Conservation (phyloP, 805 yeast genomes). For the Babjeviella inositovora region DNA sequence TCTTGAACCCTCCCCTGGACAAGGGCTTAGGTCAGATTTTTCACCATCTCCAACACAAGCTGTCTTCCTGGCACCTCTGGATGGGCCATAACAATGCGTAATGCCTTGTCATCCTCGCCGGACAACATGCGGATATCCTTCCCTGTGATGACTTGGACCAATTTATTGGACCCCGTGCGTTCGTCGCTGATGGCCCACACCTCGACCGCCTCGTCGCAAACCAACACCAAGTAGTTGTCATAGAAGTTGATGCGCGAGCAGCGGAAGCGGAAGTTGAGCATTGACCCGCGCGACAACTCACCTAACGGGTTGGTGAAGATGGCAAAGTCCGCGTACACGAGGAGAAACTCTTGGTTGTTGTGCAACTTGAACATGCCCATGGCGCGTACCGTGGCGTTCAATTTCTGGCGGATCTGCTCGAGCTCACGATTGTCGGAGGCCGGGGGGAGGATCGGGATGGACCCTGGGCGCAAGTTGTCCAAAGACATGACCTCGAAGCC, state of each 20-base stretch:
- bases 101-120: slow-evolving; percentile 7
- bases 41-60: slow-evolving; percentile 11
- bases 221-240: slow-evolving; percentile 30
- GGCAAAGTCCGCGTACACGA: slow-evolving; percentile 61
- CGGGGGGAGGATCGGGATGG: slow-evolving; percentile 35
- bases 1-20: too few species aligned
- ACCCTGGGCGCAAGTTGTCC: slow-evolving; percentile 36
- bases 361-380: slow-evolving; percentile 48
- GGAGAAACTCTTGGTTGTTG: slow-evolving; percentile 32
- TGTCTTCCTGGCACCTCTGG: slow-evolving; percentile 20
- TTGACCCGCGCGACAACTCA: slow-evolving; percentile 20
- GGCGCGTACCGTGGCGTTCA: slow-evolving; percentile 25
- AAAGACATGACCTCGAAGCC: slow-evolving; percentile 55
- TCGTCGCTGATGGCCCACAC: slow-evolving; percentile 40
- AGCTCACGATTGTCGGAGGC: slow-evolving; percentile 9
- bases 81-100: slow-evolving; percentile 18
- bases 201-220: slow-evolving; percentile 56
- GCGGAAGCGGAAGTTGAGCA: slow-evolving; percentile 23
- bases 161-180: slow-evolving; percentile 23
- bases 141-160: slow-evolving; percentile 58
- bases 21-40: too few species aligned
- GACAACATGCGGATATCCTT: slow-evolving; percentile 31
- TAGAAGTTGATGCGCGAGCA: slow-evolving; percentile 22
- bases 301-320: slow-evolving; percentile 48
- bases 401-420: slow-evolving; percentile 20